Conservation (phyloP, 148 eudicot species). For the Rhododendron williamsianum region DNA sequence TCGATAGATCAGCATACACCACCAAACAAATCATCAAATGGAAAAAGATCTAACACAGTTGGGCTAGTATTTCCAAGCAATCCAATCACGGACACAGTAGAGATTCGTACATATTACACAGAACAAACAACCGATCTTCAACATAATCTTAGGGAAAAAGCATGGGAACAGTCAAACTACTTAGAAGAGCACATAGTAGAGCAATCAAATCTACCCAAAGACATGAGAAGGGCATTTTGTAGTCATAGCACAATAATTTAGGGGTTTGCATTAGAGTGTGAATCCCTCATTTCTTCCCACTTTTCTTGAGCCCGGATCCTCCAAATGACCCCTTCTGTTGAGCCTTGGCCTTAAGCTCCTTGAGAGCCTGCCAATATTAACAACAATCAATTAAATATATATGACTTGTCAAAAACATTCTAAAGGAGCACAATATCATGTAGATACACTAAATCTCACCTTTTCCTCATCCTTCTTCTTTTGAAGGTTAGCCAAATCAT, state of each 20-base stretch:
- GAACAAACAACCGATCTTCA: neutral
- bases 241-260: neutral
- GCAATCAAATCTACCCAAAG: neutral
- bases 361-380: slow-evolving; percentile 48
- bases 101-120: neutral
- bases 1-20: neutral
- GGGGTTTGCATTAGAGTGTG: too few species aligned
- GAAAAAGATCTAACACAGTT: neutral
- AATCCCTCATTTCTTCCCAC: slow-evolving; percentile 76
- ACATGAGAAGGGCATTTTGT: neutral
- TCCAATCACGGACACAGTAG: neutral
- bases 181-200: neutral
- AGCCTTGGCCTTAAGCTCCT: slow-evolving; percentile 91
- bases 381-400: neutral
- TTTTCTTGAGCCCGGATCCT: slow-evolving; percentile 92
- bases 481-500: slow-evolving; percentile 69
- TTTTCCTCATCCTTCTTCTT: slow-evolving; percentile 97
- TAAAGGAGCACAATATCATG: neutral
- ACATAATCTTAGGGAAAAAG: neutral
- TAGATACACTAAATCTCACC: slow-evolving; percentile 27
- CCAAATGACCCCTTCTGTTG: slow-evolving; percentile 74
- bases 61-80: neutral
- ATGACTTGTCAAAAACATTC: neutral
- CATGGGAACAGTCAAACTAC: neutral
- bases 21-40: neutral